Evolutionary conservation across 805 yeast species (phyloP).

Genomic region (Alloascoidea africana): DNA sequence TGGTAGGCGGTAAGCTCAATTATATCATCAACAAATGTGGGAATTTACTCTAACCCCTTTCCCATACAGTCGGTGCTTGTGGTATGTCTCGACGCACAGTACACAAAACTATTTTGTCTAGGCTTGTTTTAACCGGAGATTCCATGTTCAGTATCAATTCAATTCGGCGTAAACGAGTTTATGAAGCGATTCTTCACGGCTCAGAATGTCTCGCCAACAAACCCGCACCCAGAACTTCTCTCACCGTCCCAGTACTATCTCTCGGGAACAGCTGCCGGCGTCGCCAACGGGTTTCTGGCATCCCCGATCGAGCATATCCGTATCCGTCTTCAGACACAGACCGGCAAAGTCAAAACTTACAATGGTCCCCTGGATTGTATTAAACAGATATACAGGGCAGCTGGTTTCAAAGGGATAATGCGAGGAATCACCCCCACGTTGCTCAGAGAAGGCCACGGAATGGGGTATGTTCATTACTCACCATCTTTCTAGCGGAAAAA

Average conservation of each 20-base stretch:
- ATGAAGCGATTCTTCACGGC: conserved; percentile 68
- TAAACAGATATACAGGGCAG: conserved; percentile 33
- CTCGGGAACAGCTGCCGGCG: conserved; percentile 86
- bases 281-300: conserved; percentile 79
- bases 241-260: conserved; percentile 53
- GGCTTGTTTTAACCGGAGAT: conserved; percentile 8
- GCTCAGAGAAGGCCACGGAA: conserved; percentile 72
- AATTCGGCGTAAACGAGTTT: conserved; percentile 86
- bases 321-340: conserved; percentile 85
- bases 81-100: conserved; percentile 23
- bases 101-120: too few species aligned
- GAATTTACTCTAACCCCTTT: conserved; percentile 25
- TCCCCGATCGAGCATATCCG: conserved; percentile 93
- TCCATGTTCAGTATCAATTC: conserved; percentile 47
- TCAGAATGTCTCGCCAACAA: conserved; percentile 23
- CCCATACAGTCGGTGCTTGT: conserved; percentile 65
- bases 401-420: conserved; percentile 50
- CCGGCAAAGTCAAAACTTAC: conserved; percentile 32
- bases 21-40: conserved; percentile 18
- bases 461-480: too few species aligned
- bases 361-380: conserved; percentile 67
- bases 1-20: conserved; percentile 42
- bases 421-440: conserved; percentile 77
- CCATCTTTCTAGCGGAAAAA: too few species aligned
- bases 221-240: conserved; percentile 21